Base-by-base conservation (phyloP, 768 basidiomycete species). In the Hypholoma fasciculare region DNA sequence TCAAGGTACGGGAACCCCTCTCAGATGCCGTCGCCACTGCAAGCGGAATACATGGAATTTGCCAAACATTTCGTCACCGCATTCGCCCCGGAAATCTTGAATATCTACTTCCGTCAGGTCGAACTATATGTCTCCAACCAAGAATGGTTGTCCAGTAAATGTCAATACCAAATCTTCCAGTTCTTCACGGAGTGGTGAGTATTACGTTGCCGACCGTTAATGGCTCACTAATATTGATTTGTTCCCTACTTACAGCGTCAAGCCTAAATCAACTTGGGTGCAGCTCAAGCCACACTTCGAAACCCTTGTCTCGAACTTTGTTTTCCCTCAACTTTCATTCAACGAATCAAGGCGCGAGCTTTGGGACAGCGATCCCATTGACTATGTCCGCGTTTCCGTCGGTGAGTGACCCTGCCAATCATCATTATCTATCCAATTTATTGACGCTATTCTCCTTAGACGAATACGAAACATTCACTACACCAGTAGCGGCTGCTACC, bases 231-330 rank as follows among this genome's bases (percentile, higher is more conserved):
- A 57, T 36, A 7, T 43, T 30, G 48, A 30, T 58, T 20, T 50
- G 56, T 34, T 57, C 36, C 9, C n/a, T n/a, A 14, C 50, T 56
- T 7, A 40, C 52, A 96, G 94, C 64, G 85, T 96, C 64, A 96
- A 96, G 74, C 94, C 94, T 13, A 94, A 92, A 67, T 83, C 91
- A n/a, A 96, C 92, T 4, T 96, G 94, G 93, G 74, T 78, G 3
- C 79, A 92, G 38, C 82, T 96, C 68, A 94, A 94, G 71, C 93
- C 93, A 19, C 94, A 93, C 65, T 84, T 90, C 38, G 80, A 90
- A 67, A 84, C 74, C 2, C 82, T 96, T 4, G 83, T 95, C n/a
- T 85, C 88, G 8, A 80, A 78, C 38, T 94, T 94, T 64, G 86
- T 90, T 17, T 96, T 94, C 79, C 92, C 94, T 30, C 89, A 92